These are phyloP conservation scores for Phaffia rhodozyma DNA, from an alignment of 1,284 basidiomycete genomes.

Conservation along the genomic window DNA sequence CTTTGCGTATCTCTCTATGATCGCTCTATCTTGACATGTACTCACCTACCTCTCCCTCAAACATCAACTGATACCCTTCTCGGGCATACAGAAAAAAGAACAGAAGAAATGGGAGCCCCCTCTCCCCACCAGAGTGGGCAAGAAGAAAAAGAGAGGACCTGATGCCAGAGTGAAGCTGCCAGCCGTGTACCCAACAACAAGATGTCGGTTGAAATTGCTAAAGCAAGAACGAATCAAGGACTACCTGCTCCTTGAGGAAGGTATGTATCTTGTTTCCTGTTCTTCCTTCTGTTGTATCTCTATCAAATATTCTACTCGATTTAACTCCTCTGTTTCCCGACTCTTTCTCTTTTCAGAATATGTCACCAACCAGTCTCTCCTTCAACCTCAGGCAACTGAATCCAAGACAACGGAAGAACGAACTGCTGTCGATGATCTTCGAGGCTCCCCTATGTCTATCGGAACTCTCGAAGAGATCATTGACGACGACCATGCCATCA, in stretches of 20 bases:
- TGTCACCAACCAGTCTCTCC: slow-evolving; percentile 84
- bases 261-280: slow-evolving; percentile 12
- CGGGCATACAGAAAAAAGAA: slow-evolving; percentile 44
- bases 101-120: slow-evolving; percentile 98
- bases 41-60: not conserved
- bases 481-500: slow-evolving; percentile 99
- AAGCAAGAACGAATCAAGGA: slow-evolving; percentile 98
- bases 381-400: slow-evolving; percentile 72
- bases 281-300: not conserved
- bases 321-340: not conserved
- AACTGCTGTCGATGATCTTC: slow-evolving; percentile 84
- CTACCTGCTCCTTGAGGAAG: slow-evolving; percentile 87
- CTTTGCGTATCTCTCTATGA: not conserved
- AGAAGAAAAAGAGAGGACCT: slow-evolving; percentile 83
- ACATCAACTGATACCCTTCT: not conserved
- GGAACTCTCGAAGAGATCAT: slow-evolving; percentile 98
- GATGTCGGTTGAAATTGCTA: slow-evolving; percentile 88
- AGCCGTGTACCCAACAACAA: slow-evolving; percentile 83
- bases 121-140: slow-evolving; percentile 90
- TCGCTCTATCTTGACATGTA: not conserved
- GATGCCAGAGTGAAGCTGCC: slow-evolving; percentile 85
- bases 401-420: slow-evolving; percentile 95
- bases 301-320: not conserved
- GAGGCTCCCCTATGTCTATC: slow-evolving; percentile 92
- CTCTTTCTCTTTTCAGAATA: slow-evolving; percentile 49